Conservation (phyloP, 73 alveolate species). For the Tetrahymena borealis region DNA sequence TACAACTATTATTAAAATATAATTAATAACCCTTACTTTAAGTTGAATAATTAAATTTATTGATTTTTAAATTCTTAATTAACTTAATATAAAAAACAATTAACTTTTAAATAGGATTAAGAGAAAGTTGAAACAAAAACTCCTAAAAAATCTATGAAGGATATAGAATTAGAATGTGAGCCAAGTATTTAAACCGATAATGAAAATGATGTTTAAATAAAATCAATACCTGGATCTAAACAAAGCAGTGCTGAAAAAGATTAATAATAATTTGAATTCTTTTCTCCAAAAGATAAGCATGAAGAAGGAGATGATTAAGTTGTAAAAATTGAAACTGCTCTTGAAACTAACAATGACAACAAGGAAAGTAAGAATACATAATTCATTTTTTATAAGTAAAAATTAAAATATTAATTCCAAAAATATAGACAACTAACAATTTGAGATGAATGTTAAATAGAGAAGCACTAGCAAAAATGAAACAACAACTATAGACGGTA, state of each 20-base stretch:
- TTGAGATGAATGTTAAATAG: neutral
- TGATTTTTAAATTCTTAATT: no score
- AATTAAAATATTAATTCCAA: neutral
- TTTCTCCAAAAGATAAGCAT: neutral
- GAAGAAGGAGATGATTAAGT: neutral
- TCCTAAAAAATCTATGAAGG: neutral
- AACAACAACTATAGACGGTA: neutral
- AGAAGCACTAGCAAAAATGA: neutral
- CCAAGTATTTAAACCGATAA: neutral
- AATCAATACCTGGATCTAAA: neutral
- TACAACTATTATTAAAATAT: no score
- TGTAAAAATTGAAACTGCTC: neutral
- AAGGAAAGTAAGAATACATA: neutral
- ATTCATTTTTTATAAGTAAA: neutral
- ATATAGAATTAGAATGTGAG: neutral
- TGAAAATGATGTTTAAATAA: neutral
- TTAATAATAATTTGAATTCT: neutral
- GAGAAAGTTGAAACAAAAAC: neutral
- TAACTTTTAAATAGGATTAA: neutral
- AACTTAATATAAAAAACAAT: no score
- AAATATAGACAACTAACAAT: neutral
- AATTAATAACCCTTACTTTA: no score
- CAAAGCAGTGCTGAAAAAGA: neutral
- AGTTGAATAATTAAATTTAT: no score
- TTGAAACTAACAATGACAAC: neutral